Evolutionary conservation across 768 basidiomycete genomes (phyloP), one percentile per base, ranked within the genome.

Genomic region (Tubosaeta sp.): DNA sequence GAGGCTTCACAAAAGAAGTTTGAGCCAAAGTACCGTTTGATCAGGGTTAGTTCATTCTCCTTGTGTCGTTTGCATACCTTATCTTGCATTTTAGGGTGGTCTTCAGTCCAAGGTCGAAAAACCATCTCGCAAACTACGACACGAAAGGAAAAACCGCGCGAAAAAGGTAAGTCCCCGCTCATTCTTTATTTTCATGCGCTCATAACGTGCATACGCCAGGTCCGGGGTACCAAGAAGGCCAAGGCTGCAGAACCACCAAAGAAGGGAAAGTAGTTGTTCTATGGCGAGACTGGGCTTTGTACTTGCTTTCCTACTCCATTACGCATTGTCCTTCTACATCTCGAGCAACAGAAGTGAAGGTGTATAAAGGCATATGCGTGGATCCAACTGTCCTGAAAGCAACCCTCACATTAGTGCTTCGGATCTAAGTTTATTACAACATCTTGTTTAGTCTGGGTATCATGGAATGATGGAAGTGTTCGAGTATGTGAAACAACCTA

Each of bases 121-220:
- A 73, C 77, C 95, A 48, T 93, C 92, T 58, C 88, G 96, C 67
- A 98, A 98, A 73, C 84, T 98, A 73, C 87, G 96, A 74, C 97
- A 98, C 79, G 95, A 98, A 80, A 85, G 96, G 66, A 99, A 99
- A 84, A 99, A 99, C 77, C 86, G 95, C 70, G 83, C 89, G 56
- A 99, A 99, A 89, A 98, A 97, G 86, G 94, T 92, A 42, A n/a
- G 73, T 62, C 45, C 12, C 27, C 24, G 18, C 53, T 34, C 19
- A 22, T 46, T 22, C 34, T 53, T 35, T 12, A 21, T 18, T 41
- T 14, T 49, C 19, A 48, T 43, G 5, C 13, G 36, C 58, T 62
- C 46, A 60, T 61, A 30, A 64, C 9, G 27, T 27, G 41, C 50
- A 51, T 44, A 46, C 54, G 51, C 13, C 62, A 97, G 94, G 74